Percentiles rank a stretch among this genome's conserved stretches.
phyloP scores from a whole-genome alignment of 805 yeast genomes.

The Lipomyces sp. region DNA sequence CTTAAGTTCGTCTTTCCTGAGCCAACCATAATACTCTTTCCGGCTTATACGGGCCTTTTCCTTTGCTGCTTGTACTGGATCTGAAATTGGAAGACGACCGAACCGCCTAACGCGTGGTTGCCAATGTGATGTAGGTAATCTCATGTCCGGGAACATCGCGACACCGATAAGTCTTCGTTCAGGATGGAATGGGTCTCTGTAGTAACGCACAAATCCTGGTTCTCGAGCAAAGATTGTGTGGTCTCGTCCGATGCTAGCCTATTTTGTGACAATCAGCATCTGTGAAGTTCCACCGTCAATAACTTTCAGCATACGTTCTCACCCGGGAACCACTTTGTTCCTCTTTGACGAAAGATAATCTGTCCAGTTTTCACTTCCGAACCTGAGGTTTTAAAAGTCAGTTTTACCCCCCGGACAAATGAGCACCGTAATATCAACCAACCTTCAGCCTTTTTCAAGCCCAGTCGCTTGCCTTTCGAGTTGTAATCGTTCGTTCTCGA shows the following conservation, averaged over 20 bases:
- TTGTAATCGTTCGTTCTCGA: slow-evolving; percentile 93
- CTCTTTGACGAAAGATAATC: slow-evolving; percentile 90
- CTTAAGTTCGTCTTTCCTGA: slow-evolving; percentile 15
- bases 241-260: slow-evolving; percentile 75
- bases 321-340: slow-evolving; percentile 93
- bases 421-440: slow-evolving; percentile 42
- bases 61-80: slow-evolving; percentile 55
- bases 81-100: slow-evolving; percentile 64
- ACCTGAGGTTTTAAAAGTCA: slow-evolving; percentile 20
- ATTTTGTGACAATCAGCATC: background rate
- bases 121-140: slow-evolving; percentile 87
- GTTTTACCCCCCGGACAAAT: slow-evolving; percentile 34
- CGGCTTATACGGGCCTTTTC: slow-evolving; percentile 70
- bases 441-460: slow-evolving; percentile 87
- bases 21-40: slow-evolving; percentile 55
- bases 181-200: slow-evolving; percentile 96
- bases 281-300: background rate
- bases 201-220: slow-evolving; percentile 91
- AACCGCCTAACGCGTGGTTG: slow-evolving; percentile 86
- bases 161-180: slow-evolving; percentile 88
- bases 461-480: slow-evolving; percentile 92
- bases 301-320: slow-evolving; percentile 60
- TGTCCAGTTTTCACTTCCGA: slow-evolving; percentile 75
- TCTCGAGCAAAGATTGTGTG: slow-evolving; percentile 90
- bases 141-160: slow-evolving; percentile 65